Conservation (phyloP, 106 monocot species). For the Allium sativum region DNA sequence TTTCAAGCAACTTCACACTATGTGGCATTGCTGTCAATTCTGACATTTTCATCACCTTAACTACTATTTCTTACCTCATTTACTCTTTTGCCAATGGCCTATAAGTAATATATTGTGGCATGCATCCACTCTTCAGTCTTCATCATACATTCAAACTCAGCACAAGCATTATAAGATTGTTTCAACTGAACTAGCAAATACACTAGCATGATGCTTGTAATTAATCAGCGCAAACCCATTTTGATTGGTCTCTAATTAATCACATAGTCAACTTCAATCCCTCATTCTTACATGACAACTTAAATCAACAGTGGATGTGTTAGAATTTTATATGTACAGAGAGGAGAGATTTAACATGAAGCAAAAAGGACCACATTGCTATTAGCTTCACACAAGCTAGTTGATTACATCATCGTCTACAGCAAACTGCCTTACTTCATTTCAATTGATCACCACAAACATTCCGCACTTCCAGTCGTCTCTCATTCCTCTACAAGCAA, state of each 20-base stretch:
- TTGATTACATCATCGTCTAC: no score
- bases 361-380: no score
- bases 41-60: conserved; percentile 11
- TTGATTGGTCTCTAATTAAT: conserved; percentile 59
- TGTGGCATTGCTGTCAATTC: conserved; percentile 50
- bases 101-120: conserved; percentile 71
- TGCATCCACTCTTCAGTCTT: conserved; percentile 49
- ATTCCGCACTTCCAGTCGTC: no score
- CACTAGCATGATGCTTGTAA: conserved; percentile 85
- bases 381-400: no score
- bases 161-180: conserved; percentile 49
- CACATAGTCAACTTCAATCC: conserved; percentile 29
- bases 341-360: no score
- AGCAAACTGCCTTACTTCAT: no score
- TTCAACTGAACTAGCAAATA: conserved; percentile 44
- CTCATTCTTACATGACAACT: conserved; percentile 55
- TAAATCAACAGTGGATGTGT: conserved; percentile 59
- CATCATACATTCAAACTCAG: conserved; percentile 68
- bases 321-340: no score
- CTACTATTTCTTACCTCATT: conserved; percentile 13
- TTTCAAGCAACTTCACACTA: conserved; percentile 48
- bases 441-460: no score
- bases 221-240: conserved; percentile 57
- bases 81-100: conserved; percentile 38
- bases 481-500: no score